Percentiles rank a stretch among this genome's conserved stretches.
Conservation (phyloP, 352 stramenopile species). For the Phytophthora lateralis region DNA sequence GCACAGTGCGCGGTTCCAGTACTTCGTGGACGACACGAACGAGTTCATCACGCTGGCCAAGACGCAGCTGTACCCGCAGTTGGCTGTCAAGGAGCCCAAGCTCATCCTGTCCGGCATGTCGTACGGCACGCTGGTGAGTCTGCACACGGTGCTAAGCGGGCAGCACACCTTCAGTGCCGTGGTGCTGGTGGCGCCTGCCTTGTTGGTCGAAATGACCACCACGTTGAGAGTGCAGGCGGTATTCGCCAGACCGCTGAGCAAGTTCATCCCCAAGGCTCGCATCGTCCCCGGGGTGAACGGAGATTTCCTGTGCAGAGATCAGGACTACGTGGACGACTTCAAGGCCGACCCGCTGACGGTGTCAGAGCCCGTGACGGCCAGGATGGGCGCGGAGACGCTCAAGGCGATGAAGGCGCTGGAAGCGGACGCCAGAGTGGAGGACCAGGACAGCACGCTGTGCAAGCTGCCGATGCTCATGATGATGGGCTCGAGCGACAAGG, state of each 20-base stretch:
- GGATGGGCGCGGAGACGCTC: conserved; percentile 53
- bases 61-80: conserved; percentile 33
- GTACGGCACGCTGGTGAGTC: conserved; percentile 62
- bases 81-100: conserved; percentile 30
- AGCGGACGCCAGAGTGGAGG: conserved; percentile 36
- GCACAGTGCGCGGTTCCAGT: conserved; percentile 42
- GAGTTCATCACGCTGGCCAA: conserved; percentile 48
- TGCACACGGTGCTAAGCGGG: conserved; percentile 59
- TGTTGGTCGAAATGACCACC: conserved; percentile 61
- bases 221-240: conserved; percentile 49
- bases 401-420: conserved; percentile 45
- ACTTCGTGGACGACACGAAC: conserved; percentile 64
- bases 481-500: conserved; percentile 59
- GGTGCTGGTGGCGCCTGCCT: conserved; percentile 58
- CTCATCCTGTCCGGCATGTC: conserved; percentile 68
- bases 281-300: conserved; percentile 67
- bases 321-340: conserved; percentile 52
- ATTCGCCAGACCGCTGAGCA: conserved; percentile 47
- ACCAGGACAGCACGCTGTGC: conserved; percentile 37
- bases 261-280: conserved; percentile 48
- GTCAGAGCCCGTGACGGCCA: conserved; percentile 38
- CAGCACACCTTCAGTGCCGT: conserved; percentile 49
- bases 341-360: conserved; percentile 53
- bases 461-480: conserved; percentile 44
- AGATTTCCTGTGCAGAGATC: conserved; percentile 27